Evolutionary conservation across 768 basidiomycete genomes (phyloP).

Genomic region (Clathrus columnatus): DNA sequence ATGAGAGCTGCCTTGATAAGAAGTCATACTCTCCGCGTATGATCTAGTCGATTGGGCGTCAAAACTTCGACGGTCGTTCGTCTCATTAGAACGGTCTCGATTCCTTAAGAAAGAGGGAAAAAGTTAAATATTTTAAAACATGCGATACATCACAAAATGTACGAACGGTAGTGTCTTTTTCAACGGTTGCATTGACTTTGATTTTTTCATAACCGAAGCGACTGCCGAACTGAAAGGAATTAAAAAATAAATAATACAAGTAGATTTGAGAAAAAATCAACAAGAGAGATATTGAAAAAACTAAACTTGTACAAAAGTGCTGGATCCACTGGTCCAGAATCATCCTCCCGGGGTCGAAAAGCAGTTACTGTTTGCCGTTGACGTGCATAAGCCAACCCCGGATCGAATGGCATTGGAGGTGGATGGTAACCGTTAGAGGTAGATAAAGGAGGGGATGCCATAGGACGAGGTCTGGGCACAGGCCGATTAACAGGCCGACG

Average conservation of each 20-base stretch:
- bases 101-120: background rate
- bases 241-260: too few relatives aligned
- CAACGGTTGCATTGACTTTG: background rate
- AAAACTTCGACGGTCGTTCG: background rate
- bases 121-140: background rate
- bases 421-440: conserved; percentile 10
- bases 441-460: conserved; percentile 8
- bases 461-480: conserved; percentile 5
- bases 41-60: background rate
- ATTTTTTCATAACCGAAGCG: conserved; percentile 25
- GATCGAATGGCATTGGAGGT: conserved; percentile 29
- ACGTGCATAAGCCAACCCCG: conserved; percentile 37
- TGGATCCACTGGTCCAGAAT: conserved; percentile 16
- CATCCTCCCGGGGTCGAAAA: conserved; percentile 12
- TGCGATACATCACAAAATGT: background rate
- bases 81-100: background rate
- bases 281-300: background rate
- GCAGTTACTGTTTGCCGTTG: conserved; percentile 10
- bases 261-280: background rate
- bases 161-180: background rate
- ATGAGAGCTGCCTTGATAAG: background rate
- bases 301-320: conserved; percentile 52
- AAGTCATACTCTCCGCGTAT: too few relatives aligned
- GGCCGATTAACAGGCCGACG: conserved; percentile 15
- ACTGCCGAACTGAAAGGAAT: conserved; percentile 39